These are phyloP conservation scores for Blastocystis sp. DNA, from an alignment of 352 stramenopile species.

Conservation along the genomic window DNA sequence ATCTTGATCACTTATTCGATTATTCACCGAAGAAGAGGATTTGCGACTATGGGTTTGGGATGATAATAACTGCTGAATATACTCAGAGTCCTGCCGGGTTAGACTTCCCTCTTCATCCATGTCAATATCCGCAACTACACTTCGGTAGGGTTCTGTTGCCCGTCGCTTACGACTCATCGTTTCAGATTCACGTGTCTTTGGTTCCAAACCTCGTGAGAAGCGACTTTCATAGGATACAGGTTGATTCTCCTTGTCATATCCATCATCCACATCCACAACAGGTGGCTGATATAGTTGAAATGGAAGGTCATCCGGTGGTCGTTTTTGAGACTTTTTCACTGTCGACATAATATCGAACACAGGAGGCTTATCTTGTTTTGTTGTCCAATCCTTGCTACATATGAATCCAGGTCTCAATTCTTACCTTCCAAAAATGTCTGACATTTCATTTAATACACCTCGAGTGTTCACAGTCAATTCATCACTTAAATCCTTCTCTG, in stretches of 20 bases:
- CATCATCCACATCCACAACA: neutral
- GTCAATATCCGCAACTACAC: slow-evolving; percentile 29
- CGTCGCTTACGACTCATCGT: neutral
- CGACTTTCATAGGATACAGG: neutral
- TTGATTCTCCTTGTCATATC: slow-evolving; percentile 29
- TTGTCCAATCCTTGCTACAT: slow-evolving; percentile 50
- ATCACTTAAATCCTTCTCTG: neutral
- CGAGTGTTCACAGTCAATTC: slow-evolving; percentile 51
- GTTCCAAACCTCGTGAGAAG: neutral
- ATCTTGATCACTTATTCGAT: slow-evolving; percentile 52
- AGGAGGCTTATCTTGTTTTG: neutral
- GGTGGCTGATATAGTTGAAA: slow-evolving; percentile 20
- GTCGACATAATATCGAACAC: slow-evolving; percentile 58
- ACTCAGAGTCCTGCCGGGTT: slow-evolving; percentile 4
- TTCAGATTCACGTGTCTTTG: neutral
- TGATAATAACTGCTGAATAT: slow-evolving; percentile 47
- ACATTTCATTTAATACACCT: slow-evolving; percentile 57
- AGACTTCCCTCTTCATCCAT: slow-evolving; percentile 41
- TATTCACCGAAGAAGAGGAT: slow-evolving; percentile 1
- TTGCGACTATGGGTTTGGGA: slow-evolving; percentile 21
- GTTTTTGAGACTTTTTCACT: slow-evolving; percentile 53
- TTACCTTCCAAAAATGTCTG: slow-evolving; percentile 55
- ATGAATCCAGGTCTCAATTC: neutral
- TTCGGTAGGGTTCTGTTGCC: neutral
- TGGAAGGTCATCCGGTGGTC: neutral